These are phyloP conservation scores for Coprinopsis marcescibilis DNA, from an alignment of 768 basidiomycete species.

Conservation along the genomic window DNA sequence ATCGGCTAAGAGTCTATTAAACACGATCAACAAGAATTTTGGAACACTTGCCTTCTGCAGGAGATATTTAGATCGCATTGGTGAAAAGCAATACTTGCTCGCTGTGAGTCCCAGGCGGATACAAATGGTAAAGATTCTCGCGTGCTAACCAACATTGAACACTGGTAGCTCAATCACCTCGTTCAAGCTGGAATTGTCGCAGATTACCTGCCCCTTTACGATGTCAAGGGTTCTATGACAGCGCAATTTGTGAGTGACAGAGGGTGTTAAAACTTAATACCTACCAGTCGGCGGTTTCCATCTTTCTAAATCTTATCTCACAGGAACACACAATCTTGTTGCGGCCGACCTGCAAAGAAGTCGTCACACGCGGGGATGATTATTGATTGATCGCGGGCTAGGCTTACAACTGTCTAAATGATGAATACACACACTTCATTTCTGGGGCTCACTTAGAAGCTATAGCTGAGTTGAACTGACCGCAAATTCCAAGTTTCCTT, in stretches of 20 bases:
- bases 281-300: conserved; percentile 3
- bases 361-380: conserved; percentile 80
- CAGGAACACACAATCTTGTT: conserved; percentile 85
- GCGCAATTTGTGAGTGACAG: conserved; percentile 78
- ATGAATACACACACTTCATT: no score
- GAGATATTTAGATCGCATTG: conserved; percentile 87
- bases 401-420: no score
- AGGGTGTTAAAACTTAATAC: no score
- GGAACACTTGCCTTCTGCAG: conserved; percentile 95
- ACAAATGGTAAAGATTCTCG: not conserved
- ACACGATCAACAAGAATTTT: conserved; percentile 87
- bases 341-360: conserved; percentile 80
- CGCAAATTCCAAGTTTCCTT: no score
- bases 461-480: no score
- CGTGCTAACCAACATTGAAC: conserved; percentile 1
- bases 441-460: no score
- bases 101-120: conserved; percentile 60
- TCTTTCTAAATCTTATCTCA: conserved; percentile 1
- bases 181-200: conserved; percentile 85
- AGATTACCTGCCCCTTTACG: conserved; percentile 89
- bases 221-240: conserved; percentile 83
- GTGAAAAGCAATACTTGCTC: conserved; percentile 89
- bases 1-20: conserved; percentile 82
- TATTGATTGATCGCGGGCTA: no score
- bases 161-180: conserved; percentile 78